Evolutionary conservation across 352 stramenopile genomes (phyloP), one percentile per base, ranked within the genome.

Genomic region (Phytophthora fragariaefolia): DNA sequence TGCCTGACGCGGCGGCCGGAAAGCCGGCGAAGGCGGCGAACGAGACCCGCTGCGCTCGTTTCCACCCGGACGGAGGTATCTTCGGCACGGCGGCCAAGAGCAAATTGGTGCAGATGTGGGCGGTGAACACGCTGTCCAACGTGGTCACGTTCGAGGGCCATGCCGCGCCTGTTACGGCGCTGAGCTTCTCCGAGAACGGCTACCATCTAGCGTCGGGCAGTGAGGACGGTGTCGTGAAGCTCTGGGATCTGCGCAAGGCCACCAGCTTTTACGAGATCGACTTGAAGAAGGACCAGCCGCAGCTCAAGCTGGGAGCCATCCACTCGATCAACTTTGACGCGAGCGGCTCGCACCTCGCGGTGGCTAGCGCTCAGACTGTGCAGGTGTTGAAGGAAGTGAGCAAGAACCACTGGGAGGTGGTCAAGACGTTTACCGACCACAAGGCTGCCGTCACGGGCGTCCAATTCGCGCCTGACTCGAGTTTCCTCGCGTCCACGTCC

Each of bases 11-110:
- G 43, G 49, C 71, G 4, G 20, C 40, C 0, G 66, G 54, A n/a
- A 69, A 73, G n/a, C 52, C 50, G 0, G 63, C 58, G n/a, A 80
- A 80, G 42, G 61, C 52, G 3, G 34, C 58, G 3, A 84, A 92
- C 28, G 73, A 82, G 30, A 66, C 63, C 13, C 77, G 79, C 27
- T 79, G 71, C 26, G 62, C 79, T 8, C 65, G 71, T 12, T 97
- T 99, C 66, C 97, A 99, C 78, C 96, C 96, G 10, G 97, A 99
- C 75, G 97, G 97, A 45, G 82, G 97, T 6, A 97, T 99, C 74
- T 92, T 98, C 71, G 77, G 90, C 72, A 74, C 85, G 47, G 80
- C 63, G 30, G 69, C 71, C 55, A 91, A 74, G 52, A 85, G 83
- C 63, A 82, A 85, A 58, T 64, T 86, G 38, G 77, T 99, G 51